phyloP scores from a whole-genome alignment of 495 filamentous ascomycete species.

The Chaetomidium leptoderma region DNA sequence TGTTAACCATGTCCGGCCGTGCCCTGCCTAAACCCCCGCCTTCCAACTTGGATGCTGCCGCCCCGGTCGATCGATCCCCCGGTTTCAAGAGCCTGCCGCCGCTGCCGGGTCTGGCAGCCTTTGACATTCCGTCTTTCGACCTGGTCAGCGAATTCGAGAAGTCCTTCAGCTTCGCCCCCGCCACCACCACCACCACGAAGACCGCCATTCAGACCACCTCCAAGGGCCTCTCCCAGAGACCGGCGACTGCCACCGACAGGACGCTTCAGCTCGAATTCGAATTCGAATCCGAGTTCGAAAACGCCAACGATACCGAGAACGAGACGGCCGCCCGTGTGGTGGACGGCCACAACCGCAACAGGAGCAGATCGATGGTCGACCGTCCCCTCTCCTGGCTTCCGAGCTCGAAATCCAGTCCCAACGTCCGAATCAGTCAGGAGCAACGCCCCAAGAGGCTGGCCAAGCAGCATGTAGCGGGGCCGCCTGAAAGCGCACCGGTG shows the following conservation, averaged over 20 bases:
- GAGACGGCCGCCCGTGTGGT: conserved; percentile 9
- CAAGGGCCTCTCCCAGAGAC: not conserved
- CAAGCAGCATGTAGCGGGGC: conserved; percentile 25
- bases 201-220: not conserved
- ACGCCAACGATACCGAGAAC: conserved; percentile 11
- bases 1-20: conserved; percentile 19
- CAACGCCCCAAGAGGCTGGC: conserved; percentile 22
- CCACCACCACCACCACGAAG: conserved; percentile 9
- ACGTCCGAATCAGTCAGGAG: conserved; percentile 24
- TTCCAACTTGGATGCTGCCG: conserved; percentile 16
- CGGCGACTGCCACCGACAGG: conserved; percentile 11
- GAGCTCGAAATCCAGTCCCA: conserved; percentile 38
- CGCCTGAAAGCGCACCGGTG: conserved; percentile 9
- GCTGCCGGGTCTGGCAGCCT: conserved; percentile 36
- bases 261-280: not conserved
- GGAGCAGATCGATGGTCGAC: conserved; percentile 39
- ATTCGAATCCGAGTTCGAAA: conserved; percentile 6
- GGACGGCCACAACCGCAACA: conserved; percentile 31
- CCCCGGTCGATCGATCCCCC: conserved; percentile 12
- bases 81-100: conserved; percentile 29
- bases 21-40: conserved; percentile 22
- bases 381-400: conserved; percentile 46
- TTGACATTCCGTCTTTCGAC: conserved; percentile 45
- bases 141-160: conserved; percentile 40
- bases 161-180: conserved; percentile 33